A percentile compares a stretch with the other conserved stretches of the same genome.
These are phyloP conservation scores for Debaryomyces castellii DNA, from an alignment of 805 yeast genomes.

Conservation along the genomic window DNA sequence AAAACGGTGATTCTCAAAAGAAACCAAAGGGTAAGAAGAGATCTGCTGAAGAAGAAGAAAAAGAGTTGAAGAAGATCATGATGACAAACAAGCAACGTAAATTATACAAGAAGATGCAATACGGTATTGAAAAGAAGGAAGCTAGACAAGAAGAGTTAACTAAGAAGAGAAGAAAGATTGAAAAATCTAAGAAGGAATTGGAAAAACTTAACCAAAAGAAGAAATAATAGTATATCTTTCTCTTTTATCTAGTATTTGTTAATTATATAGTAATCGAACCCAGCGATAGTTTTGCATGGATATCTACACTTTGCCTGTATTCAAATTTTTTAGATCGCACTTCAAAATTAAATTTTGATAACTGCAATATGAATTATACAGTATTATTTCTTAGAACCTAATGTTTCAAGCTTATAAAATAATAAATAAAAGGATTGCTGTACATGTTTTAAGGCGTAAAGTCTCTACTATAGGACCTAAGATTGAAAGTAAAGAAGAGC, in stretches of 20 bases:
- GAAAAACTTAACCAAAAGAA: slow-evolving; percentile 19
- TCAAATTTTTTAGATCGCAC: not conserved
- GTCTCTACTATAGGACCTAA: not conserved
- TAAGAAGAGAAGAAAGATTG: slow-evolving; percentile 68
- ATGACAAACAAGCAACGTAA: slow-evolving; percentile 96
- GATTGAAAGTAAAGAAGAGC: slow-evolving; percentile 4
- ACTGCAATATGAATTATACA: no score
- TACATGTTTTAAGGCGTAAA: not conserved
- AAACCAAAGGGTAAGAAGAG: slow-evolving; percentile 41
- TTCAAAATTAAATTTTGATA: no score
- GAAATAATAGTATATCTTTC: not conserved
- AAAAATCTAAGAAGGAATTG: slow-evolving; percentile 54
- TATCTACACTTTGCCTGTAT: not conserved
- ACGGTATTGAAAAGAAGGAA: slow-evolving; percentile 82
- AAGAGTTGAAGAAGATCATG: slow-evolving; percentile 92
- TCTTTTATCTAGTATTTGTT: not conserved
- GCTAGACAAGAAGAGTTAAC: slow-evolving; percentile 66
- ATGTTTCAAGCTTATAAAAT: not conserved
- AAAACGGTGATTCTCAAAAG: slow-evolving; percentile 22
- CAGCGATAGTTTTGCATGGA: not conserved
- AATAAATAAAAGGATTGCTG: not conserved
- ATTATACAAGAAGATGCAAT: slow-evolving; percentile 91
- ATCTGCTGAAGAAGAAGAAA: slow-evolving; percentile 72
- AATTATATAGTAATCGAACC: not conserved
- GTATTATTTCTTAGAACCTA: no score